These are phyloP conservation scores for Periconia digitata DNA, from an alignment of 2,329 filamentous ascomycete genomes.

Conservation along the genomic window DNA sequence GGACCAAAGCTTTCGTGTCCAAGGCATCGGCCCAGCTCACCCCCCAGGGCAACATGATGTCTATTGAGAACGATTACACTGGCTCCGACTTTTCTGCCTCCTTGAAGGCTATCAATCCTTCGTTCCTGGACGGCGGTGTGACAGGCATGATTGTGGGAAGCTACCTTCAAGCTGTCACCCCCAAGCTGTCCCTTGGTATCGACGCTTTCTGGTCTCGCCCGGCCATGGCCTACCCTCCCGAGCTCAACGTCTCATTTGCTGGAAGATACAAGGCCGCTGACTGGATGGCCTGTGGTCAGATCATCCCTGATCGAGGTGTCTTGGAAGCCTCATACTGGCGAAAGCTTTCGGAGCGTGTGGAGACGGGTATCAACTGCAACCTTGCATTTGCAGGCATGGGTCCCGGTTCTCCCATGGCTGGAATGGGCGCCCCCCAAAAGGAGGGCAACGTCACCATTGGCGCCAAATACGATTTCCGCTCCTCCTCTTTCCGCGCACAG, in stretches of 20 bases:
- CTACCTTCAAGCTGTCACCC: conserved; percentile 92
- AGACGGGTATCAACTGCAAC: conserved; percentile 93
- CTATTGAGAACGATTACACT: conserved; percentile 93
- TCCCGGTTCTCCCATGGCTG: conserved; percentile 64
- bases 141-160: conserved; percentile 95
- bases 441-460: conserved; percentile 90
- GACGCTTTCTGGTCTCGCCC: conserved; percentile 94
- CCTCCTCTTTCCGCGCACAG: conserved; percentile 92
- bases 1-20: conserved; percentile 76
- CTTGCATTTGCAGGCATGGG: conserved; percentile 72
- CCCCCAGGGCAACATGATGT: conserved; percentile 84
- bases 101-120: conserved; percentile 95
- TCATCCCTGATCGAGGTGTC: conserved; percentile 84
- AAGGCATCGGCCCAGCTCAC: conserved; percentile 88
- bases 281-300: conserved; percentile 89
- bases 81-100: conserved; percentile 92
- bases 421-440: conserved; percentile 61
- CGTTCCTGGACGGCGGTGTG: conserved; percentile 82
- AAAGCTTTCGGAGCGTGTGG: conserved; percentile 87
- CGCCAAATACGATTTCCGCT: conserved; percentile 97
- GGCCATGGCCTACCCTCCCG: conserved; percentile 81
- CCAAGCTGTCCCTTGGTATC: conserved; percentile 80
- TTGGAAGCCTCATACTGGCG: conserved; percentile 89
- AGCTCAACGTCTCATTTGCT: conserved; percentile 86
- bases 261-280: conserved; percentile 88